Conservation (phyloP, 345 rosid genomes). For the Melastoma malabathricum region DNA sequence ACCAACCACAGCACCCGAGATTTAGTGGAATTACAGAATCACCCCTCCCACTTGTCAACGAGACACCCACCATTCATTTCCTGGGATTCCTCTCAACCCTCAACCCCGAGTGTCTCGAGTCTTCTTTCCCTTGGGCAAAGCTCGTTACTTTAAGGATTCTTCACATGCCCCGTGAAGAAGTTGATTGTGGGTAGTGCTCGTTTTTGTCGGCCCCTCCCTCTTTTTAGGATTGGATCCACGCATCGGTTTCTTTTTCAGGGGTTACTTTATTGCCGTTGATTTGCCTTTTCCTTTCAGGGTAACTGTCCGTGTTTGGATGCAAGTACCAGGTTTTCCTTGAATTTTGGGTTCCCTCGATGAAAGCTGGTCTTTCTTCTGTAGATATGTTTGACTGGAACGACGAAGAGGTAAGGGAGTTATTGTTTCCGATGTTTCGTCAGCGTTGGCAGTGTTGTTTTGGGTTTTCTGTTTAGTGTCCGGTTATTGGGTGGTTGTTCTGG, state of each 20-base stretch:
- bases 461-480: neutral
- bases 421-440: neutral
- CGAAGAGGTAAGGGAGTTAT: conserved; percentile 50
- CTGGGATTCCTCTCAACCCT: too few relatives aligned
- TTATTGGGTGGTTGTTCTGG: too few relatives aligned
- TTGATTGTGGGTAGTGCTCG: too few relatives aligned
- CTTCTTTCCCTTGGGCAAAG: too few relatives aligned
- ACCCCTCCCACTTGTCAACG: conserved; percentile 17
- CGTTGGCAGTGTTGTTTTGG: neutral
- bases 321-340: conserved; percentile 16
- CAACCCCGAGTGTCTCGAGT: neutral
- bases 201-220: too few relatives aligned
- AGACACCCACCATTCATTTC: neutral
- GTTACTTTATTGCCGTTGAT: conserved; percentile 4
- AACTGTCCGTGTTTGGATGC: conserved; percentile 51
- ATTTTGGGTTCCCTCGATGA: conserved; percentile 14
- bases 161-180: too few relatives aligned
- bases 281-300: conserved; percentile 5
- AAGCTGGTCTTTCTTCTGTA: conserved; percentile 15
- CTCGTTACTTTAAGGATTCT: too few relatives aligned
- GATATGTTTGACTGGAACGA: conserved; percentile 99
- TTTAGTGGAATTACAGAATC: neutral
- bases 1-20: neutral
- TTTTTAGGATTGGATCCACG: neutral
- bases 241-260: neutral